Conservation (phyloP, 1,284 basidiomycete species). For the Moniliella sp. region DNA sequence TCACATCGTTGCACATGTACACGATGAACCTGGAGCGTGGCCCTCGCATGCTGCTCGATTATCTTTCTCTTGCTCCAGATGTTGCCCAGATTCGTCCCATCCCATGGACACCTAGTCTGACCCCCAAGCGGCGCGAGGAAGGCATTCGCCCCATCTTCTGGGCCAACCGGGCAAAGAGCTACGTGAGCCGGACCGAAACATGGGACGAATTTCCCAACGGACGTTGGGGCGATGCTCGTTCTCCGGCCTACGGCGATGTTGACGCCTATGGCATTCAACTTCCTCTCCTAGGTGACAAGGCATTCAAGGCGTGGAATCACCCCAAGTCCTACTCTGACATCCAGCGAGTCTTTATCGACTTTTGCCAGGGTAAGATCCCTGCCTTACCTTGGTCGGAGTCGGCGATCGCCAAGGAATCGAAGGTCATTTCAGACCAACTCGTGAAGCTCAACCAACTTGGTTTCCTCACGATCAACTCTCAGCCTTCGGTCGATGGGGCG, state of each 20-base stretch:
- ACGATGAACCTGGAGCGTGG: conserved; percentile 33
- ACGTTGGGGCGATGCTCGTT: conserved; percentile 83
- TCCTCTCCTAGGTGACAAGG: conserved; percentile 52
- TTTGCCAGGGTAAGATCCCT: conserved; percentile 32
- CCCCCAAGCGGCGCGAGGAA: conserved; percentile 29
- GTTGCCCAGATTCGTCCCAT: conserved; percentile 26
- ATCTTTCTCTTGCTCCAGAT: conserved; percentile 20
- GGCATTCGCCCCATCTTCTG: conserved; percentile 33
- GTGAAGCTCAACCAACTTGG: conserved; percentile 67
- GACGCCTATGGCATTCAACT: conserved; percentile 57
- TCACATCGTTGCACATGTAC: conserved; percentile 30
- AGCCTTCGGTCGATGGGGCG: conserved; percentile 69
- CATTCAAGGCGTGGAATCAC: conserved; percentile 30
- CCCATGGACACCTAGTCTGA: conserved; percentile 28
- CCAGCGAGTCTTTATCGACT: conserved; percentile 33
- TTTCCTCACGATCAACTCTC: conserved; percentile 89
- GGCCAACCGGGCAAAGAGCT: conserved; percentile 29
- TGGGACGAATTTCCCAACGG: conserved; percentile 98
- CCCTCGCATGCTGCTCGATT: conserved; percentile 30
- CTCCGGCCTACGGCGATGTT: conserved; percentile 88
- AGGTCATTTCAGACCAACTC: conserved; percentile 57
- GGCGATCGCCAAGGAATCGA: conserved; percentile 60
- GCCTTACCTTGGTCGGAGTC: conserved; percentile 88
- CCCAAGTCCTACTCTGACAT: conserved; percentile 15
- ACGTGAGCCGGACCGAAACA: conserved; percentile 32